These are phyloP conservation scores for Macadamia tetraphylla DNA, from an alignment of 164 flowering plant species.

Conservation along the genomic window DNA sequence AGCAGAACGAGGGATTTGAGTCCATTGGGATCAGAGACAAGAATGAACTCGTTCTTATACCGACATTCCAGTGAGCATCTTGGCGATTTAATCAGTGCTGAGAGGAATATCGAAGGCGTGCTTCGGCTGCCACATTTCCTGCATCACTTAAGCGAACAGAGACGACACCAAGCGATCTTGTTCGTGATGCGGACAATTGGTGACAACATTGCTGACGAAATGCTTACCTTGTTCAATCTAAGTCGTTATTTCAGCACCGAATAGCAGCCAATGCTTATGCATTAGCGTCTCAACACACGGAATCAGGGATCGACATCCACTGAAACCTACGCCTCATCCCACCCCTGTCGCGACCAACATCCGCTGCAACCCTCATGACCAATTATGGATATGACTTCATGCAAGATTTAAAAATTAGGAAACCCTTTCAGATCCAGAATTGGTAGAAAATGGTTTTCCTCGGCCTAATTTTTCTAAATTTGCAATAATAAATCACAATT, in stretches of 20 bases:
- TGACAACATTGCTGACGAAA: constrained; percentile 21
- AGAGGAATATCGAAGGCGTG: constrained; percentile 39
- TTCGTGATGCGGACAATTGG: constrained; percentile 7
- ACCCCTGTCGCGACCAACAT: no score
- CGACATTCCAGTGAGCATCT: constrained; percentile 67
- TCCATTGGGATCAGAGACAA: constrained; percentile 71
- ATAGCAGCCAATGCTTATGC: constrained; percentile 45
- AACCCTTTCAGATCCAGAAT: no score
- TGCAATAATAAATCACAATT: no score
- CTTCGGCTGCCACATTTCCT: constrained; percentile 28
- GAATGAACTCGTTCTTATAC: constrained; percentile 91
- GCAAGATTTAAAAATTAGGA: no score
- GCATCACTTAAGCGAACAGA: constrained; percentile 51
- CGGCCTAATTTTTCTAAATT: no score
- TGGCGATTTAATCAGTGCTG: constrained; percentile 58
- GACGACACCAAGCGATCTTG: constrained; percentile 6
- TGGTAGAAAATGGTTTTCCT: no score
- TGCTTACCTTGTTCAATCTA: constrained; percentile 51
- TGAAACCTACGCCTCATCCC: no score
- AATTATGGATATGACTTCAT: no score
- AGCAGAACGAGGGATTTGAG: constrained; percentile 77
- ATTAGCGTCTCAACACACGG: constrained; percentile 1
- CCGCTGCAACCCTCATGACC: no score
- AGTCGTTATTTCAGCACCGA: constrained; percentile 44
- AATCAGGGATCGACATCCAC: no score